phyloP scores from a whole-genome alignment of 441 rosid genomes.

The Brassica hybrid region DNA sequence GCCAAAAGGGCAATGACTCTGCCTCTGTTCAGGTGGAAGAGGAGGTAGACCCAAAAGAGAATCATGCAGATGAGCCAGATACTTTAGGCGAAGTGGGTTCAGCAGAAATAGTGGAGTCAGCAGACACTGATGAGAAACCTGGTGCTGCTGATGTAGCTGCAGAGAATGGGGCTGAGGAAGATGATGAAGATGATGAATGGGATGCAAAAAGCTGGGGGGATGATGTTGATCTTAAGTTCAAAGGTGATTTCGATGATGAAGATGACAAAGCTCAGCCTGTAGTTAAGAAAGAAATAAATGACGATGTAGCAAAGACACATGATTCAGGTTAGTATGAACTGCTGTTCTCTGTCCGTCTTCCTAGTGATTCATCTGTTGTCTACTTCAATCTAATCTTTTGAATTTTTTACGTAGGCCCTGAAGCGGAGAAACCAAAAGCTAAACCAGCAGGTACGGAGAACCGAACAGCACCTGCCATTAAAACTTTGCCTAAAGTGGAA shows the following conservation, averaged over 20 bases:
- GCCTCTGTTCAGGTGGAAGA: constrained; percentile 55
- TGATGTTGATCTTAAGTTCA: constrained; percentile 74
- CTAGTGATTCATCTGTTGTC: neutral
- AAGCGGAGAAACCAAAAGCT: constrained; percentile 46
- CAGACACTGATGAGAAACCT: constrained; percentile 52
- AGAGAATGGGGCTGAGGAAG: constrained; percentile 71
- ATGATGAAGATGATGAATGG: constrained; percentile 92
- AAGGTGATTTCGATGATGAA: constrained; percentile 88
- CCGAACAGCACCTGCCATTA: constrained; percentile 35
- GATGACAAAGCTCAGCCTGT: constrained; percentile 67
- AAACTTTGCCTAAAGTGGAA: constrained; percentile 48
- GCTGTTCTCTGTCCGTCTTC: constrained; percentile 18
- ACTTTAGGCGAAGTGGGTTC: constrained; percentile 47
- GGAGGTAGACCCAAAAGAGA: constrained; percentile 52
- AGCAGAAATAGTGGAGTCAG: constrained; percentile 51
- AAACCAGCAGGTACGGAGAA: constrained; percentile 29
- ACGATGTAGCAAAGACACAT: constrained; percentile 42
- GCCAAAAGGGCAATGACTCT: constrained; percentile 67
- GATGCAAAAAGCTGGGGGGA: constrained; percentile 99
- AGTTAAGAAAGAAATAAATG: constrained; percentile 59
- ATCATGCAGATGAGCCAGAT: constrained; percentile 52
- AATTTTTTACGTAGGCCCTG: constrained; percentile 39
- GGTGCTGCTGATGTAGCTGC: constrained; percentile 53
- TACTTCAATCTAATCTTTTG: constrained; percentile 23
- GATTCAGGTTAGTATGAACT: constrained; percentile 52